A percentile compares a stretch with the other conserved stretches of the same genome.
Conservation (phyloP, 768 basidiomycete genomes). For the Jaapia argillacea region DNA sequence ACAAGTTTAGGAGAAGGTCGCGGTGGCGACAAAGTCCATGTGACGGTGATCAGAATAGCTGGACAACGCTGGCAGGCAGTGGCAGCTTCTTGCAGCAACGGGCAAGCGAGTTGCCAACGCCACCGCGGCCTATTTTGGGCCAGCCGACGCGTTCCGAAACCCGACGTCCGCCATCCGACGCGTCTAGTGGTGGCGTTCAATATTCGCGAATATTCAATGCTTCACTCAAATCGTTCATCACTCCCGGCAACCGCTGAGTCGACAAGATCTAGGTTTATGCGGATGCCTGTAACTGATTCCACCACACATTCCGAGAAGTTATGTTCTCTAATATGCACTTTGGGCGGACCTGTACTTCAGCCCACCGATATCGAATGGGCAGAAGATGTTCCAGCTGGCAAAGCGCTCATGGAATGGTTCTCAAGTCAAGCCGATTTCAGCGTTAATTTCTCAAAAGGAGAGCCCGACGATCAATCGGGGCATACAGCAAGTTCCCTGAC, state of each 20-base stretch:
- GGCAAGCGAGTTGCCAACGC: too few relatives aligned
- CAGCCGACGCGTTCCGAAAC: too few relatives aligned
- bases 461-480: constrained; percentile 5
- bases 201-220: background rate
- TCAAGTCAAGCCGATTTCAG: constrained; percentile 12
- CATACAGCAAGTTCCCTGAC: constrained; percentile 5
- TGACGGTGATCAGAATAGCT: too few relatives aligned
- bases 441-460: constrained; percentile 7
- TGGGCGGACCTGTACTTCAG: constrained; percentile 22
- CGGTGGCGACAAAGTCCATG: too few relatives aligned
- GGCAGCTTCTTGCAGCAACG: too few relatives aligned
- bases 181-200: too few relatives aligned
- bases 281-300: background rate
- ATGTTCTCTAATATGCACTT: constrained; percentile 1
- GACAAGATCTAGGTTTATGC: background rate
- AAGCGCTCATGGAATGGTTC: constrained; percentile 23
- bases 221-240: background rate
- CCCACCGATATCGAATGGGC: constrained; percentile 24
- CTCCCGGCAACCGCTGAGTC: background rate
- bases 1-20: too few relatives aligned
- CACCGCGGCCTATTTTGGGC: too few relatives aligned
- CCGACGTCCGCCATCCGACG: too few relatives aligned
- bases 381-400: constrained; percentile 20
- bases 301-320: background rate
- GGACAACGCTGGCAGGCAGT: too few relatives aligned